phyloP scores from a whole-genome alignment of 2,329 filamentous ascomycete genomes.

The Sphaerulina musiva region DNA sequence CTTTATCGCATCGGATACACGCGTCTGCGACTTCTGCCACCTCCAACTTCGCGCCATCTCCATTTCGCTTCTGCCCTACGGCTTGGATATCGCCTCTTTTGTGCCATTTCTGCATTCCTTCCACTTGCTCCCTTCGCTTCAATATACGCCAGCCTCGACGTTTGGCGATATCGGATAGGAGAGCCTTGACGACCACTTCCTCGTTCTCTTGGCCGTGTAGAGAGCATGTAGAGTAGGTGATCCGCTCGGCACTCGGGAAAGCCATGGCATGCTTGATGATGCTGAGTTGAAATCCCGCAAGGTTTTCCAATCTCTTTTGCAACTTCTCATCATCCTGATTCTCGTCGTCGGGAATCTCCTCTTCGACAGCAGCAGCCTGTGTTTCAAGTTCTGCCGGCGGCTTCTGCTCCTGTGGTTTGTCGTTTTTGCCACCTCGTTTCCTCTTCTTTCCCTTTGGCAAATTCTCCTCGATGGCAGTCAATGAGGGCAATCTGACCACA shows the following conservation, averaged over 20 bases:
- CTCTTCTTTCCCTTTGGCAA: constrained; percentile 28
- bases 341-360: constrained; percentile 31
- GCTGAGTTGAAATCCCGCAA: constrained; percentile 74
- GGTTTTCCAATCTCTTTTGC: constrained; percentile 59
- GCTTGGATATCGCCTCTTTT: constrained; percentile 41
- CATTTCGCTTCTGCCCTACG: constrained; percentile 34
- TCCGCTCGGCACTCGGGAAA: constrained; percentile 66
- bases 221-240: constrained; percentile 94
- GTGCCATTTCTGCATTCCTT: constrained; percentile 71
- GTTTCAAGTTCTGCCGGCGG: constrained; percentile 4
- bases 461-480: constrained; percentile 14
- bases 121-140: constrained; percentile 62
- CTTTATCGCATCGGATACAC: constrained; percentile 76
- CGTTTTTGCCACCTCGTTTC: constrained; percentile 22
- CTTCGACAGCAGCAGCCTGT: constrained; percentile 3
- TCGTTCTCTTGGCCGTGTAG: constrained; percentile 86
- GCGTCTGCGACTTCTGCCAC: constrained; percentile 53
- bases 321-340: constrained; percentile 49
- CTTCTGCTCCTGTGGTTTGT: constrained; percentile 5
- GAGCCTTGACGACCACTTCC: constrained; percentile 65
- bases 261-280: constrained; percentile 77
- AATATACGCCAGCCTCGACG: constrained; percentile 72
- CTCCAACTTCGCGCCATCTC: background rate
- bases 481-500: constrained; percentile 54
- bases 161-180: constrained; percentile 61